These are phyloP conservation scores for Parvularia atlantis DNA, from an alignment of 78 protist species.

Conservation along the genomic window DNA sequence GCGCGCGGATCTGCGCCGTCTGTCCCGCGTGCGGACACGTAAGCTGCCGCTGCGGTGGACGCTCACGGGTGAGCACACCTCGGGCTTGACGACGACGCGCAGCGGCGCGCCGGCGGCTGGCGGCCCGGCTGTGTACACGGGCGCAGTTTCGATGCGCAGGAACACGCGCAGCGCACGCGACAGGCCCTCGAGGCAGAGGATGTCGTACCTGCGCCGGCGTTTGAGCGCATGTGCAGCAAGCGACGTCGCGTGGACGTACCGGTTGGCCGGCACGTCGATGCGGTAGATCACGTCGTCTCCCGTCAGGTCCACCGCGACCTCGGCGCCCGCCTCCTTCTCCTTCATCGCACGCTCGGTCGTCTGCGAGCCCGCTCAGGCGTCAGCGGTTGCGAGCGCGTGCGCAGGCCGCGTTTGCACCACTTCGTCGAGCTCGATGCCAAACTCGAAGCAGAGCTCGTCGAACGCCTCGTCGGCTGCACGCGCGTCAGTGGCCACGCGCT, in stretches of 20 bases:
- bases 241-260: slow-evolving; percentile 26
- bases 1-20: slow-evolving; percentile 70
- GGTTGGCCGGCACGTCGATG: slow-evolving; percentile 96
- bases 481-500: not conserved
- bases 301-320: slow-evolving; percentile 27
- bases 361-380: not conserved
- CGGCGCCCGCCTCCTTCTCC: slow-evolving; percentile 35
- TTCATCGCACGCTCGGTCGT: slow-evolving; percentile 39
- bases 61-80: no score
- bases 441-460: slow-evolving; percentile 85
- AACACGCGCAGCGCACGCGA: slow-evolving; percentile 75
- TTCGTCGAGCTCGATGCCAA: slow-evolving; percentile 96
- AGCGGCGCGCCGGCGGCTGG: slow-evolving; percentile 19
- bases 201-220: slow-evolving; percentile 67
- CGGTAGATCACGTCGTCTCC: slow-evolving; percentile 73
- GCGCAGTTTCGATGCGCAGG: no score
- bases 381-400: no score
- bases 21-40: no score
- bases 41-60: not conserved
- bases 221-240: no score
- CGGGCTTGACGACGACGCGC: not conserved
- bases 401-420: no score
- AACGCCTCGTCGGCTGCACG: slow-evolving; percentile 39
- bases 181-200: slow-evolving; percentile 94
- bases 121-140: slow-evolving; percentile 17